Evolutionary conservation across 139 green algal genomes (phyloP).

Genomic region (Protoeuglena noctilucae): DNA sequence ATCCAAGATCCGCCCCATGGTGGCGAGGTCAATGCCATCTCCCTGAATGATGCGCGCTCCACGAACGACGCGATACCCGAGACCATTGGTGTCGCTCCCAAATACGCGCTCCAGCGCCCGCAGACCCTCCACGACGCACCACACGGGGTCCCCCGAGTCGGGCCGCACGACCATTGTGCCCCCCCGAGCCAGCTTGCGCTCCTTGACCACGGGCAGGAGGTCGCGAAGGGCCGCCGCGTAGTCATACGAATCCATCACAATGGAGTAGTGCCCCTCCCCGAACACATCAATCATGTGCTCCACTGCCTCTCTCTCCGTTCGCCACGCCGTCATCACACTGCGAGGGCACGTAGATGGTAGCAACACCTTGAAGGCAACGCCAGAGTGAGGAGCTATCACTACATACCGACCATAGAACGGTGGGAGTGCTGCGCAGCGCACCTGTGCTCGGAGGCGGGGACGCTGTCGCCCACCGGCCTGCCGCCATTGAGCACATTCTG

Average conservation of each 20-base stretch:
- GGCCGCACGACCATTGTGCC: constrained; percentile 73
- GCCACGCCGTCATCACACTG: constrained; percentile 81
- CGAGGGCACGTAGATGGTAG: no score
- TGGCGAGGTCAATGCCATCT: constrained; percentile 50
- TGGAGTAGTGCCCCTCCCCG: constrained; percentile 55
- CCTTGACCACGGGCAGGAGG: constrained; percentile 49
- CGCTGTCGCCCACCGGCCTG: constrained; percentile 46
- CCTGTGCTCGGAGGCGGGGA: constrained; percentile 65
- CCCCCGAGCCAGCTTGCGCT: constrained; percentile 36
- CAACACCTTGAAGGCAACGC: no score
- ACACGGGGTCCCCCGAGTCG: constrained; percentile 67
- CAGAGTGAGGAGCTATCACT: no score
- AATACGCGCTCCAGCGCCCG: constrained; percentile 44
- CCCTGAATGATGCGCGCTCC: constrained; percentile 74
- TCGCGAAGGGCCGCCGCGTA: constrained; percentile 59
- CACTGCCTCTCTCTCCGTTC: constrained; percentile 52
- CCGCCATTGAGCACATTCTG: constrained; percentile 53
- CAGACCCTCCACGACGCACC: constrained; percentile 48
- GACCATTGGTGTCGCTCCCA: constrained; percentile 45
- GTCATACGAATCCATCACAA: constrained; percentile 81
- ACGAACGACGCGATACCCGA: constrained; percentile 52
- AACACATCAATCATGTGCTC: constrained; percentile 77
- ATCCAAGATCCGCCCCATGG: constrained; percentile 41
- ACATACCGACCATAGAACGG: no score
- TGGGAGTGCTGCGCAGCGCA: no score